Conservation (phyloP, 2,329 filamentous ascomycete species). For the Grosmannia serpens region DNA sequence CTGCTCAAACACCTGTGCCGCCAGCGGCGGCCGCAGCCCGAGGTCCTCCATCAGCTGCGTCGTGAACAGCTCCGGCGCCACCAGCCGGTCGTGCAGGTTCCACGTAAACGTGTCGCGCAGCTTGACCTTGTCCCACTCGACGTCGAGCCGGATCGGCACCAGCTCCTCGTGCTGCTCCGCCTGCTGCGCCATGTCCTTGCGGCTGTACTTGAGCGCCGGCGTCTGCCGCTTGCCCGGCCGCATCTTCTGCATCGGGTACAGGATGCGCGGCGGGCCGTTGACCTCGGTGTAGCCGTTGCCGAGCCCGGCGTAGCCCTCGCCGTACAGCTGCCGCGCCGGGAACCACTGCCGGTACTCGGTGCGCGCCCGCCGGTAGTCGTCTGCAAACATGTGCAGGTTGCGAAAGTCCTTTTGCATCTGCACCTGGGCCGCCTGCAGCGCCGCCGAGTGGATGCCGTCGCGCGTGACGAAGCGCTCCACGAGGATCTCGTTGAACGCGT, state of each 20-base stretch:
- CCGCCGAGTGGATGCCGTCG: conserved; percentile 42
- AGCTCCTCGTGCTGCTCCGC: conserved; percentile 86
- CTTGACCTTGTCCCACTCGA: conserved; percentile 92
- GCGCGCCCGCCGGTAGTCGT: conserved; percentile 55
- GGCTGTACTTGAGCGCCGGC: conserved; percentile 58
- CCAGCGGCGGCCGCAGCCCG: conserved; percentile 61
- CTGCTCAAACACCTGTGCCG: conserved; percentile 50
- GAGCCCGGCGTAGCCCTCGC: conserved; percentile 73
- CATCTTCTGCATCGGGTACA: conserved; percentile 70
- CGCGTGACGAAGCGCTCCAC: conserved; percentile 42
- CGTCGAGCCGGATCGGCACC: conserved; percentile 81
- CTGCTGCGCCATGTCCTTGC: conserved; percentile 73
- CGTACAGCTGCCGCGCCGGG: conserved; percentile 48
- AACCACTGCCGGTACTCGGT: conserved; percentile 44
- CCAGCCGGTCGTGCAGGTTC: conserved; percentile 87
- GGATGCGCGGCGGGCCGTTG: conserved; percentile 52
- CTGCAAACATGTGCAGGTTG: conserved; percentile 47
- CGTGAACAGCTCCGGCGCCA: conserved; percentile 71
- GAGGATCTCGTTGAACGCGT: conserved; percentile 40
- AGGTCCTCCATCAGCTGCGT: conserved; percentile 87
- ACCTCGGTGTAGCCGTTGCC: conserved; percentile 77
- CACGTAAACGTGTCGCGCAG: conserved; percentile 96
- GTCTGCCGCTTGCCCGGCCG: conserved; percentile 68
- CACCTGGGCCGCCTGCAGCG: conserved; percentile 41
- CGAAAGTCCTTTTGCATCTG: conserved; percentile 32